Evolutionary conservation across 352 stramenopile species (phyloP), one percentile per base, ranked within the genome.

Genomic region (Globisporangium uncinulatum): DNA sequence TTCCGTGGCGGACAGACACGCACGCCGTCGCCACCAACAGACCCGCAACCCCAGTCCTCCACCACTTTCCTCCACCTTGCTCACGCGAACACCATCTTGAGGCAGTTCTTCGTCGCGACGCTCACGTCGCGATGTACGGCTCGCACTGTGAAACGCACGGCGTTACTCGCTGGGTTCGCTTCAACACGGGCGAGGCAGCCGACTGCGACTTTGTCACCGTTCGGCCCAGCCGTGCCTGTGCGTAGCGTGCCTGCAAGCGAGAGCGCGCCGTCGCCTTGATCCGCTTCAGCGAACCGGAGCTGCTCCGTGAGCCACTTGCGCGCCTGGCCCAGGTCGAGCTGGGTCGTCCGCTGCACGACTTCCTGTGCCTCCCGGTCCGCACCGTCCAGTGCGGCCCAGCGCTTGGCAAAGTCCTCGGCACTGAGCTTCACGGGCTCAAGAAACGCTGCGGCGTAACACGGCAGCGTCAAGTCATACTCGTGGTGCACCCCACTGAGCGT

Each of bases 181-280:
- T 98, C 92, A 21, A 98, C 71, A 43, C 91, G 81, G 34, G 96
- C 79, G 39, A 98, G 74, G 65, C 88, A 97, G 17, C 94, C 94
- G 52, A 98, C 89, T 51, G 94, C 97, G 45, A 98, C 83, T 65
- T 97, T 97, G 56, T 97, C 95, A 7, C 93, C 93, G 54, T 84
- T 96, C 20, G 79, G 73, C 44, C 87, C 83, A 54, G 89, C 79
- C 1, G 93, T 81, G 39, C 87, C 93, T 21, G 92, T 98, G 59
- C 90, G 82, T 58, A 97, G 98, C 14, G 89, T 97, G 29, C 79
- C 87, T 15, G 88, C 87, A 14, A 91, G 81, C 3, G 89, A 97
- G n/a, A 98, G 67, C 57, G 87, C 94, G 59, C 76, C 94, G n/a
- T 89, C 86, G 17, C 79, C 91, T 6, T 62, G 74, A 24, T 89